Evolutionary conservation across 1,139 yeast genomes (phyloP).

Genomic region (Saccharomyces hybrid): DNA sequence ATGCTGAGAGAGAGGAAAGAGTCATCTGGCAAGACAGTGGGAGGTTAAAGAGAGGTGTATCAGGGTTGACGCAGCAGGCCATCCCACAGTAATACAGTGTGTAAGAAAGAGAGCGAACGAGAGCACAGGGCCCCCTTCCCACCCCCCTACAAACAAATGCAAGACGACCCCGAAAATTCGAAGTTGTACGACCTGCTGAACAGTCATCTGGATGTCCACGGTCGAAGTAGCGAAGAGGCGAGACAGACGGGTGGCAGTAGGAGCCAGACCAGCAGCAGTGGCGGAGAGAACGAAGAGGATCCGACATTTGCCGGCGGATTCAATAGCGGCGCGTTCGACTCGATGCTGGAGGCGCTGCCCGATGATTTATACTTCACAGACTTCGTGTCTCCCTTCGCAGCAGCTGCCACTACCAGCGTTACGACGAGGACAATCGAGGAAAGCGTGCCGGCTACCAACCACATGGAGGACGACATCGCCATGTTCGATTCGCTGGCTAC

Average conservation of each 20-base stretch:
- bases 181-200: slow-evolving; percentile 1
- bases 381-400: slow-evolving; percentile 5
- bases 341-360: slow-evolving; percentile 32
- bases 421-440: neutral
- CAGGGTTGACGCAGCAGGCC: neutral
- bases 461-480: neutral
- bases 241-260: neutral
- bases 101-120: neutral
- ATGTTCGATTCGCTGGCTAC: neutral
- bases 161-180: slow-evolving; percentile 1
- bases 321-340: slow-evolving; percentile 21
- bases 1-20: slow-evolving; percentile 1
- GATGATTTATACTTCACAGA: slow-evolving; percentile 23
- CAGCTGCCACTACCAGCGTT: neutral
- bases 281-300: neutral
- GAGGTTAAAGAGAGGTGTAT: neutral
- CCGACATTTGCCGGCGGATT: neutral
- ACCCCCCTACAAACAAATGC: neutral
- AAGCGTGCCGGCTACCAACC: neutral
- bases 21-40: neutral
- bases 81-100: neutral
- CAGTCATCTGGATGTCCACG: neutral
- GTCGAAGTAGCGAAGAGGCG: neutral
- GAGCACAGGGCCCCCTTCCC: neutral
- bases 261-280: neutral